Base-by-base conservation (phyloP, 257 asterid genomes). In the Petunia axillaris region DNA sequence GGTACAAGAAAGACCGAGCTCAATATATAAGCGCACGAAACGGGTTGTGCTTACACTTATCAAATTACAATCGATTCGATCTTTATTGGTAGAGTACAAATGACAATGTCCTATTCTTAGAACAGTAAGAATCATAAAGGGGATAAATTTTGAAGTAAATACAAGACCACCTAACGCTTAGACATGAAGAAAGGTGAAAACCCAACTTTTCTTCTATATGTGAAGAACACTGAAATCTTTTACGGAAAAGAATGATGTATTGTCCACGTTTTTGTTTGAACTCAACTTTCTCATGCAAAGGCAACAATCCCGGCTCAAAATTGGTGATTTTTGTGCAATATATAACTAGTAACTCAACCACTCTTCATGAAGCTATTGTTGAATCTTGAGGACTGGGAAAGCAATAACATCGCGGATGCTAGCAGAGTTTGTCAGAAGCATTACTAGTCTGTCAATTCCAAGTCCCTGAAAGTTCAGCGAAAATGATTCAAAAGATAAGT, bases 341-440 rank as follows among this genome's bases (percentile, higher is more conserved):
- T 11, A 16, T 55, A 64, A 67, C 63, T 6, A 25, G 40, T 55
- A 64, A 67, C 63, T 6, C 36, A 76, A 11, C 15, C 60, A 9
- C 67, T 48, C 15, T 37, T 58, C 54, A 1, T n/a, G 13, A 78
- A 54, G 54, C 59, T 83, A 85, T n/a, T 89, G 94, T 81, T 86
- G 87, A 84, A 90, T 84, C 92, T 92, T 95, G 73, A 92, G 96
- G 66, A 90, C 97, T 0, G 98, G 99, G 87, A 95, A 95, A 25
- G 97, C 95, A 67, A 95, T 93, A 52, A 95, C 98, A 82, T 92
- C 98, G 4, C 97, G 97, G 77, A 94, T 92, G 78, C 98, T 94
- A 7, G 94, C 91, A 6, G 97, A 90, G 90, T 92, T 86, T 10
- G 97, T 94, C 80, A 94, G 83, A 73, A 91, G 92, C 98, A 94